Evolutionary conservation across 441 rosid species (phyloP).

Genomic region (Pelargonium cotyledonis): DNA sequence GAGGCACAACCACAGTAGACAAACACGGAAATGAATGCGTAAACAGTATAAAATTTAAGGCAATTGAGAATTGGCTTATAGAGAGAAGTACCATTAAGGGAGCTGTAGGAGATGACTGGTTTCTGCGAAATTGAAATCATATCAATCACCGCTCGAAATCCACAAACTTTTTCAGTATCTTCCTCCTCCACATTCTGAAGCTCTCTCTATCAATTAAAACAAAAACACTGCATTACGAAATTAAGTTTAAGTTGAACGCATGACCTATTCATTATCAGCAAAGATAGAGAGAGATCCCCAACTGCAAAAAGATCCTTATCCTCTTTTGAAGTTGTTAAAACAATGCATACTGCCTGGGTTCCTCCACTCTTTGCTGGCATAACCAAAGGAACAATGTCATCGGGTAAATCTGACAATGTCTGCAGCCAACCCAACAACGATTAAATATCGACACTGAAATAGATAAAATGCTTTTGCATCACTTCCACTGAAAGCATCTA

Average conservation of each 20-base stretch:
- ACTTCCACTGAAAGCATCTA: conserved; percentile 9
- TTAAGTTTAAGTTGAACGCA: neutral
- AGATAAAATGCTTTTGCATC: neutral
- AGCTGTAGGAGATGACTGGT: conserved; percentile 68
- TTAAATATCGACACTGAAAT: neutral
- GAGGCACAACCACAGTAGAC: neutral
- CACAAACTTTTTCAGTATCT: conserved; percentile 56
- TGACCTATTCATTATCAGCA: neutral
- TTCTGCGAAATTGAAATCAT: conserved; percentile 76
- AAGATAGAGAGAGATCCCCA: conserved; percentile 19
- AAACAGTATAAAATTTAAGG: conserved; percentile 12
- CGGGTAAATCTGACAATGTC: conserved; percentile 59
- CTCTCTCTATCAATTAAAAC: conserved; percentile 48
- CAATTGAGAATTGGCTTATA: conserved; percentile 7
- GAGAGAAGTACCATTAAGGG: conserved; percentile 62
- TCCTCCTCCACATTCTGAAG: conserved; percentile 54
- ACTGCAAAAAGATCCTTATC: conserved; percentile 67
- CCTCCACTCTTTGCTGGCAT: conserved; percentile 67
- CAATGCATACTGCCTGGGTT: conserved; percentile 58
- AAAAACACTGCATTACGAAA: conserved; percentile 8
- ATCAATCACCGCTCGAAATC: conserved; percentile 88
- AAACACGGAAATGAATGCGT: neutral
- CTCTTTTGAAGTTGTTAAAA: conserved; percentile 61
- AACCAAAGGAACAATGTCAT: conserved; percentile 60
- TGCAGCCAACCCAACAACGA: conserved; percentile 23